Percentiles rank a stretch among this genome's conserved stretches.
Evolutionary conservation across 139 green algal genomes (phyloP).

Genomic region (Edaphochlamys debaryana): DNA sequence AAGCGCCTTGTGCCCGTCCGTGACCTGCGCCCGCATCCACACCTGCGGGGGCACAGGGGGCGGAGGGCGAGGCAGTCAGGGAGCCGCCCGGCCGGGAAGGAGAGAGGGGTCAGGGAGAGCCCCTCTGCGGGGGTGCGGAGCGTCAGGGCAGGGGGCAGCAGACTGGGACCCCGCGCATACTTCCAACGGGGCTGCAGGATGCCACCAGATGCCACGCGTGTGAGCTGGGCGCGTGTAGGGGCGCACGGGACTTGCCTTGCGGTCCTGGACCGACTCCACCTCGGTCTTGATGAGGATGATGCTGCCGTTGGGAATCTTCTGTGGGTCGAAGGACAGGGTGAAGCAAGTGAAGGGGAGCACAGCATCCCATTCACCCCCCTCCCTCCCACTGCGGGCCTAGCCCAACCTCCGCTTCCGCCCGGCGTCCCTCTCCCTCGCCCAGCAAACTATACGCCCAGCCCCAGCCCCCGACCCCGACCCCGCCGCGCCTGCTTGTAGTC

Average conservation of each 20-base stretch:
- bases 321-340: slow-evolving; percentile 6
- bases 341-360: not conserved
- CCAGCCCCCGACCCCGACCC: not conserved
- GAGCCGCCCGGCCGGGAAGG: too few relatives aligned
- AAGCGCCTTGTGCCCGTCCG: slow-evolving; percentile 60
- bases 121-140: too few relatives aligned
- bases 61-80: not conserved
- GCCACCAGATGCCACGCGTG: too few relatives aligned
- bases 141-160: too few relatives aligned
- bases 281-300: slow-evolving; percentile 73
- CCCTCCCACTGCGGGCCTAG: not conserved
- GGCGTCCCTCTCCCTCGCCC: not conserved
- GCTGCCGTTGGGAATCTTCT: slow-evolving; percentile 58
- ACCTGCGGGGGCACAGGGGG: slow-evolving; percentile 35
- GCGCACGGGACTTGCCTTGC: too few relatives aligned
- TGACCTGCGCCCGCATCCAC: slow-evolving; percentile 77
- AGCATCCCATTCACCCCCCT: not conserved
- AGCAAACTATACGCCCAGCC: not conserved
- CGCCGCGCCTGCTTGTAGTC: slow-evolving; percentile 66
- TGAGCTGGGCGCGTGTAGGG: too few relatives aligned
- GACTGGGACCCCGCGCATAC: too few relatives aligned
- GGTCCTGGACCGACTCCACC: slow-evolving; percentile 74
- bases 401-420: not conserved
- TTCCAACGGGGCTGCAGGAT: too few relatives aligned
- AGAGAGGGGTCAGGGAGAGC: too few relatives aligned